These are phyloP conservation scores for Aspergillus panamensis DNA, from an alignment of 495 filamentous ascomycete species.

Conservation along the genomic window DNA sequence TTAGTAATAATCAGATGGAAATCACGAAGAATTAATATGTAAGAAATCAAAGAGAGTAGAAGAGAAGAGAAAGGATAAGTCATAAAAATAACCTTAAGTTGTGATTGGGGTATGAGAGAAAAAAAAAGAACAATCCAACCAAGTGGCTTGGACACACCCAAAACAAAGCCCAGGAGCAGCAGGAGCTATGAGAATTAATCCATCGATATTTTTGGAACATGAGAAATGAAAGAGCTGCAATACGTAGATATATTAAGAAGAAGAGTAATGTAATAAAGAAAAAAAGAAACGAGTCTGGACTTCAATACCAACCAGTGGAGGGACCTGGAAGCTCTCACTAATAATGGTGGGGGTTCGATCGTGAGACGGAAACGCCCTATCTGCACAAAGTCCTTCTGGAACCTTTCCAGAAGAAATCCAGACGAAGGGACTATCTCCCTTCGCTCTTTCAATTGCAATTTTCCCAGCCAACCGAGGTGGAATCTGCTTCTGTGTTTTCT, in stretches of 20 bases:
- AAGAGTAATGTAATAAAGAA: not conserved
- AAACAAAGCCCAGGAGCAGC: not conserved
- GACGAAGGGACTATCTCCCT: conserved; percentile 4
- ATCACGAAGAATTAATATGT: not conserved
- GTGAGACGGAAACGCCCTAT: not conserved
- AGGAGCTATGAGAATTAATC: not conserved
- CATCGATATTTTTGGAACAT: not conserved
- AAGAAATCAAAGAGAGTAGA: not conserved
- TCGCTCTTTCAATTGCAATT: conserved; percentile 1
- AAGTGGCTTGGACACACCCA: not conserved
- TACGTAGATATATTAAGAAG: not conserved
- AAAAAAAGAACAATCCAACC: not conserved
- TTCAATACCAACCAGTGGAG: not conserved
- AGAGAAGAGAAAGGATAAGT: not conserved
- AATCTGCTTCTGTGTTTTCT: conserved; percentile 7
- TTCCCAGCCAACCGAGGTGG: not conserved
- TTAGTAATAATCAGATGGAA: not conserved
- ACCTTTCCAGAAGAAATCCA: conserved; percentile 12
- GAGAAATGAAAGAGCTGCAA: too few species aligned
- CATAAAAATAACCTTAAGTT: not conserved
- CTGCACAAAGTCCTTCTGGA: conserved; percentile 8
- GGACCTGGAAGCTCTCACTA: not conserved
- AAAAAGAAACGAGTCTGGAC: not conserved
- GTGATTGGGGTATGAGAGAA: not conserved
- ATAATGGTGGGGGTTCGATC: not conserved